Evolutionary conservation across 169 alveolate species (phyloP).

Genomic region (Amoebophrya sp.): DNA sequence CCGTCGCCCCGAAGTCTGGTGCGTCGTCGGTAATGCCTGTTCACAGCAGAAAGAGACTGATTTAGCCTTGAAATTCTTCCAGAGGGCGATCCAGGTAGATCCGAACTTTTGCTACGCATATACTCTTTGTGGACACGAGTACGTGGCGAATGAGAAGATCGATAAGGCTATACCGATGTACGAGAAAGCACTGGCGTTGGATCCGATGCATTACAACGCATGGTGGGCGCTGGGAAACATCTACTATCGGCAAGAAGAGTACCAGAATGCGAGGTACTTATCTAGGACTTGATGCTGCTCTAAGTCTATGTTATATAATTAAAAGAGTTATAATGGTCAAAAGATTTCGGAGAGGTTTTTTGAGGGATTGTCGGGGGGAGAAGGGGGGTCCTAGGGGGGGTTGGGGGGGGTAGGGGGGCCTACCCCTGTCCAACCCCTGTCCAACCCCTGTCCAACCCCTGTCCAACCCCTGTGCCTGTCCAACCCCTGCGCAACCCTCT

Average conservation of each 20-base stretch:
- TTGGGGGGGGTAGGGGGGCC: too few species aligned
- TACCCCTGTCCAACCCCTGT: too few species aligned
- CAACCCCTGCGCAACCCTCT: too few species aligned
- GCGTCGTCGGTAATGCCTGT: constrained; percentile 5
- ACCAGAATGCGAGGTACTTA: neutral
- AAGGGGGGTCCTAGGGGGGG: too few species aligned
- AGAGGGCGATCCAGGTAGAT: neutral
- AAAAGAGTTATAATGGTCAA: too few species aligned
- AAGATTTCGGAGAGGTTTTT: too few species aligned
- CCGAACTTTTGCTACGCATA: neutral
- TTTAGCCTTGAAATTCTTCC: neutral
- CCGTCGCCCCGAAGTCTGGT: neutral
- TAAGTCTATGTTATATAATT: too few species aligned
- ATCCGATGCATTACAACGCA: neutral
- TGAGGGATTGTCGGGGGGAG: too few species aligned
- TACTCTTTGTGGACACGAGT: neutral
- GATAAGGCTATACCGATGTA: neutral
- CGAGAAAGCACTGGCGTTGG: neutral
- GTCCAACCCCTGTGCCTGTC: too few species aligned
- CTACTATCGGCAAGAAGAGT: constrained; percentile 1
- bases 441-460: too few species aligned
- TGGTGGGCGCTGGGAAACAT: constrained; percentile 8
- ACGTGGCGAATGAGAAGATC: constrained; percentile 2
- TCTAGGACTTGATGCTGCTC: too few species aligned
- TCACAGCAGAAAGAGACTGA: neutral